Evolutionary conservation across 1,284 basidiomycete species (phyloP), one percentile per base, ranked within the genome.

Genomic region (Anthracocystis walkeri): DNA sequence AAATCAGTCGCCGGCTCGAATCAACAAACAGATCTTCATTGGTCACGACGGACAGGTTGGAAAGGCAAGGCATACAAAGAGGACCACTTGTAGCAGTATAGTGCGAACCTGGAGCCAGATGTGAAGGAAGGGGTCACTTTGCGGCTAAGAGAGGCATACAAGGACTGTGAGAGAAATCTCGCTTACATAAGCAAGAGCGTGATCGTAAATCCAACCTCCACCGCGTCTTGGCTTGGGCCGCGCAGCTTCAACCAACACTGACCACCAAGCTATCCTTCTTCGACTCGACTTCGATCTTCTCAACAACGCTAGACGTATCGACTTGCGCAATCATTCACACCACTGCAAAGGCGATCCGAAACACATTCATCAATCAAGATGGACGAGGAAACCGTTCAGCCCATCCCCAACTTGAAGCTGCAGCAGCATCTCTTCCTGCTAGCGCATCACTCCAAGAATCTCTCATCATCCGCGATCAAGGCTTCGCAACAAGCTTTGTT

Each of bases 401-500:
- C 82, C 12, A 79, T 84, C 60, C 83, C 83, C 35, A 82, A 84
- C 69, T 77, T 81, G 33, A 65, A 70, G 59, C 64, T 83, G 59
- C 83, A 84, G 75, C 83, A 84, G 73, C 68, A 77, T 27, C 77
- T 83, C 56, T 84, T 84, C 66, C 56, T 76, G 54, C 68, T 83
- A n/a, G 62, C 63, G 27, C 71, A 74, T 87, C 0, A 72, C 23
- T 58, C 66, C 12, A 48, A 68, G 12, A 35, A 59, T 21, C 58
- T 59, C 16, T 44, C 74, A 5, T 23, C 61, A 25, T 59, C 68
- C 6, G 49, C 55, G 33, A 29, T 52, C 5, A 41, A 90, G 16
- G 87, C 90, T 65, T 91, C 93, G 10, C 88, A 89, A 50, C 88
- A 87, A 20, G 87, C 89, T 4, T 87, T 97, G 41, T 87, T 94